phyloP scores from a whole-genome alignment of 129 eudicot genomes.

The Lactuca sativa region DNA sequence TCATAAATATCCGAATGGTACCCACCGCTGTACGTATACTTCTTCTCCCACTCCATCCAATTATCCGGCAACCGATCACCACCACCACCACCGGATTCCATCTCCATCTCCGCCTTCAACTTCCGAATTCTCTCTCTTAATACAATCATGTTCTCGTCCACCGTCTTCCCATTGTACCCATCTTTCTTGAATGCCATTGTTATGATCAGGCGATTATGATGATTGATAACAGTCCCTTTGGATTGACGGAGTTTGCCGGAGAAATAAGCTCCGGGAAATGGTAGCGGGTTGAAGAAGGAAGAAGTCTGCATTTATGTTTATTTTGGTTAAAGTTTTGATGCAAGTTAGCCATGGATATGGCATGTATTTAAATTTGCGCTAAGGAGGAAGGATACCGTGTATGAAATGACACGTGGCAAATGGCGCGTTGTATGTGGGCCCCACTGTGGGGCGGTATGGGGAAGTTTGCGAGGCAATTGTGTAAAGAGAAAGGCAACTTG shows the following conservation, averaged over 20 bases:
- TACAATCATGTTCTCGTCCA: slow-evolving; percentile 47
- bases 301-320: slow-evolving; percentile 29
- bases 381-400: slow-evolving; percentile 1
- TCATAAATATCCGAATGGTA: slow-evolving; percentile 47
- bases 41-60: slow-evolving; percentile 65
- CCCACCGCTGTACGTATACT: slow-evolving; percentile 23
- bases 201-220: not conserved
- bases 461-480: too few species aligned
- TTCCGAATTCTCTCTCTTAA: slow-evolving; percentile 51
- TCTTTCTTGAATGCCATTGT: slow-evolving; percentile 33
- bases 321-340: not conserved
- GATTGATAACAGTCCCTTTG: not conserved
- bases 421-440: not conserved
- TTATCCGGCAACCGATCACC: slow-evolving; percentile 36
- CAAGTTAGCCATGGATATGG: slow-evolving; percentile 20
- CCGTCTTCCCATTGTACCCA: slow-evolving; percentile 15
- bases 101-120: slow-evolving; percentile 23
- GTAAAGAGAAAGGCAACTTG: too few species aligned
- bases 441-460: not conserved
- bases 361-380: slow-evolving; percentile 2
- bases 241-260: slow-evolving; percentile 9
- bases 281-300: slow-evolving; percentile 10
- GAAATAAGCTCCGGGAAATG: slow-evolving; percentile 14
- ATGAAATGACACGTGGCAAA: not conserved
- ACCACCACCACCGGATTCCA: too few species aligned